Base-by-base conservation (phyloP, 208 protist genomes). In the Acanthamoeba royreba region DNA sequence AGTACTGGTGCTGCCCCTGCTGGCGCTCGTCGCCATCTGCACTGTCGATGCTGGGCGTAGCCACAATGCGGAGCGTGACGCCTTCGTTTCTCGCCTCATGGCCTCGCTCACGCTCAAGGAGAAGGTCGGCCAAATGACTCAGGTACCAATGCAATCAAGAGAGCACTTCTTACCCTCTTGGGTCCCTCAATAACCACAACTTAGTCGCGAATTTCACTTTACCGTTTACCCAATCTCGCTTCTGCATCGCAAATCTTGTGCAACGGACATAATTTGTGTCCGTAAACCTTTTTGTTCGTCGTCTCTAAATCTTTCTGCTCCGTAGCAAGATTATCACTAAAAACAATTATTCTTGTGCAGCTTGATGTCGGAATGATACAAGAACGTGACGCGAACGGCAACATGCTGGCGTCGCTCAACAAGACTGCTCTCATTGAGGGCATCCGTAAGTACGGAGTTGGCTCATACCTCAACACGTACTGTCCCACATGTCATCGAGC, bases 101-200 rank as follows among this genome's bases (percentile, higher is more conserved):
- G 40, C 38, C 52, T 45, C 40, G 4, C 47, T 90, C 53, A 90
- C 83, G 38, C 52, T 90, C 28, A 90, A 90, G 49, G 83, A 90
- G 49, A 90, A 90, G 35, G 55, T 90, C 5, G 83, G 83, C 38
- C 83, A 90, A 69, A 90, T 90, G 83, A 90, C 83, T 0, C 83
- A 90, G 55, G 83, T 90, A 90, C 17, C 38, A 22, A n/a, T n/a
- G n/a, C n/a, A n/a, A n/a, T n/a, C n/a, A n/a, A n/a, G 13, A 1
- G 9, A 22, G 25, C 0, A 0, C 22, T 11, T 2, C 3, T 47
- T 53, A 11, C 49, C 9, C 8, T 3, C 7, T 43, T 1, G 19
- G 31, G 25, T 58, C n/a, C n/a, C n/a, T 0, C n/a, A 25, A 28
- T 58, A 28, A 28, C n/a, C 52, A 72, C 61, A 40, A n/a, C 0